These are phyloP conservation scores for Naganishia cerealis DNA, from an alignment of 1,284 basidiomycete genomes.

Conservation along the genomic window DNA sequence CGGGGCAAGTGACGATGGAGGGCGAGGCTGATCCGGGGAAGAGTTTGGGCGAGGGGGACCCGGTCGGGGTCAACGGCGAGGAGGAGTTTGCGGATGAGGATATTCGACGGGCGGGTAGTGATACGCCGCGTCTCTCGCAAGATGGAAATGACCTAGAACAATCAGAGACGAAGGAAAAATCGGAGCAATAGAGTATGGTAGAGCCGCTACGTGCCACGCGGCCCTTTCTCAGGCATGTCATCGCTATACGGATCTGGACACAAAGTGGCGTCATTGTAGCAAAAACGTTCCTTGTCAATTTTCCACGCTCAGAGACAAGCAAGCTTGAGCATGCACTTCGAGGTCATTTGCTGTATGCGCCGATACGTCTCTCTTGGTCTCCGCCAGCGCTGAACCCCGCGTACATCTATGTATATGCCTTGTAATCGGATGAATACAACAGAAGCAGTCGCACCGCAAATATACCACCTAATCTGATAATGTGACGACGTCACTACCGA, in stretches of 20 bases:
- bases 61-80: conserved; percentile 26
- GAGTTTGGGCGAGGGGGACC: conserved; percentile 28
- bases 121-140: neutral
- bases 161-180: neutral
- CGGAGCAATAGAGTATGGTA: conserved; percentile 14
- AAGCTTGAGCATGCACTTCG: too few species aligned
- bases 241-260: too few species aligned
- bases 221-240: too few species aligned
- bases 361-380: too few species aligned
- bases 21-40: conserved; percentile 23
- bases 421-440: neutral
- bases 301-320: too few species aligned
- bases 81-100: conserved; percentile 32
- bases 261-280: too few species aligned
- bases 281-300: too few species aligned
- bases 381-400: neutral
- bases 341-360: too few species aligned
- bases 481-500: neutral
- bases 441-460: neutral
- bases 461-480: neutral
- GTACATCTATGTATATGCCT: conserved; percentile 2
- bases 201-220: too few species aligned
- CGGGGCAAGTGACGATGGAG: conserved; percentile 20
- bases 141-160: neutral
- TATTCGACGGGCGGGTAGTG: conserved; percentile 12